phyloP scores from a whole-genome alignment of 306 rosid genomes.

The Corylus heterophylla region DNA sequence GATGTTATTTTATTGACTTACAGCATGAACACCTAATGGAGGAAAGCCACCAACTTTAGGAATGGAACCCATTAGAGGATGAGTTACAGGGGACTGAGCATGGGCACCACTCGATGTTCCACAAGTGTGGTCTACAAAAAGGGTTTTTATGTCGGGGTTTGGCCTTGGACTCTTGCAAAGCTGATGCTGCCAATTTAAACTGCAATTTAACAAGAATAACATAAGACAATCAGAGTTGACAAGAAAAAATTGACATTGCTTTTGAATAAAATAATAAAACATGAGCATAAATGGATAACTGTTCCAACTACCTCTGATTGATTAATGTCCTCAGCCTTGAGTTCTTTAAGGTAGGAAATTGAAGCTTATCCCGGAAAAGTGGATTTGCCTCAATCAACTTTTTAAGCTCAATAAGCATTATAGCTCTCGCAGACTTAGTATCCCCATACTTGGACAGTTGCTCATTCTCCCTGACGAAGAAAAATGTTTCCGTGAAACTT shows the following conservation, averaged over 20 bases:
- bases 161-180: conserved; percentile 97
- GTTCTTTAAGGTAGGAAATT: conserved; percentile 89
- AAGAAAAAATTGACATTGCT: background rate
- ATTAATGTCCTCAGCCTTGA: conserved; percentile 93
- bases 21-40: conserved; percentile 87
- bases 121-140: conserved; percentile 91
- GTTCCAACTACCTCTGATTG: conserved; percentile 71
- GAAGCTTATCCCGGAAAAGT: conserved; percentile 95
- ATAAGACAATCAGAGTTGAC: conserved; percentile 4
- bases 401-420: conserved; percentile 93
- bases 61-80: conserved; percentile 82
- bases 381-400: conserved; percentile 97
- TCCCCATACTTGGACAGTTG: conserved; percentile 98
- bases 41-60: conserved; percentile 93
- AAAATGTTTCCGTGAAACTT: background rate
- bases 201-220: conserved; percentile 41
- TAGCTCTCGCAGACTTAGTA: conserved; percentile 93
- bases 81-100: conserved; percentile 94
- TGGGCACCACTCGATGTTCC: conserved; percentile 95
- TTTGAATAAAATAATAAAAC: background rate
- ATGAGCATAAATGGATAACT: background rate
- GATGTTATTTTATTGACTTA: conserved; percentile 41
- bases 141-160: conserved; percentile 95
- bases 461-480: conserved; percentile 79
- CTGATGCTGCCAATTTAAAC: conserved; percentile 99